phyloP scores from a whole-genome alignment of 305 asterid genomes.

The Rubia occidens region DNA sequence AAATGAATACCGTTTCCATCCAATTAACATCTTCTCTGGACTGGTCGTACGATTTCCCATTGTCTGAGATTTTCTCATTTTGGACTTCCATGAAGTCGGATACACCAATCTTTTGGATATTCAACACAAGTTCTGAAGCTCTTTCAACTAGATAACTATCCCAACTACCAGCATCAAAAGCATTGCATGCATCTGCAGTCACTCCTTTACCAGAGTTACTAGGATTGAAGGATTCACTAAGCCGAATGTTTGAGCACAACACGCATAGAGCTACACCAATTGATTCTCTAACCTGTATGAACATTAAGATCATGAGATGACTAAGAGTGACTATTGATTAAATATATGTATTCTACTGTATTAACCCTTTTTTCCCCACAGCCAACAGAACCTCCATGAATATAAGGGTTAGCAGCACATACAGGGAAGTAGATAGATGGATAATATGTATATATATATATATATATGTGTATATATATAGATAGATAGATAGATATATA shows the following conservation, averaged over 20 bases:
- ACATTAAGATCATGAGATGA: slow-evolving; percentile 4
- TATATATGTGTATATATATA: too few relatives aligned
- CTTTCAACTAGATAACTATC: slow-evolving; percentile 50
- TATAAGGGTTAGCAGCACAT: slow-evolving; percentile 4
- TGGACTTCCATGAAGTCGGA: slow-evolving; percentile 47
- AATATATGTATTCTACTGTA: neutral
- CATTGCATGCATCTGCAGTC: slow-evolving; percentile 17
- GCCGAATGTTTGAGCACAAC: slow-evolving; percentile 86
- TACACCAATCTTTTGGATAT: slow-evolving; percentile 55
- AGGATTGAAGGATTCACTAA: slow-evolving; percentile 39
- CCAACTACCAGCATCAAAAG: slow-evolving; percentile 40
- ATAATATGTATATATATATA: too few relatives aligned
- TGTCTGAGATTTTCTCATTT: slow-evolving; percentile 33
- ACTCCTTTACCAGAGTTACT: slow-evolving; percentile 33
- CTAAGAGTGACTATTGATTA: neutral
- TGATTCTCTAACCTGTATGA: slow-evolving; percentile 90
- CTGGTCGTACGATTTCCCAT: slow-evolving; percentile 45
- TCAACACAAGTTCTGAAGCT: slow-evolving; percentile 65
- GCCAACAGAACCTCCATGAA: slow-evolving; percentile 20
- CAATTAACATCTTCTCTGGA: slow-evolving; percentile 80
- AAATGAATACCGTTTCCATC: slow-evolving; percentile 93
- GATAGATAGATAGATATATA: too few relatives aligned
- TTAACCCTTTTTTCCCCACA: slow-evolving; percentile 16
- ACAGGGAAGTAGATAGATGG: neutral
- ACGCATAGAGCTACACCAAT: slow-evolving; percentile 84